Evolutionary conservation across 2,329 filamentous ascomycete genomes (phyloP).

Genomic region (Botrytis pseudocinerea): DNA sequence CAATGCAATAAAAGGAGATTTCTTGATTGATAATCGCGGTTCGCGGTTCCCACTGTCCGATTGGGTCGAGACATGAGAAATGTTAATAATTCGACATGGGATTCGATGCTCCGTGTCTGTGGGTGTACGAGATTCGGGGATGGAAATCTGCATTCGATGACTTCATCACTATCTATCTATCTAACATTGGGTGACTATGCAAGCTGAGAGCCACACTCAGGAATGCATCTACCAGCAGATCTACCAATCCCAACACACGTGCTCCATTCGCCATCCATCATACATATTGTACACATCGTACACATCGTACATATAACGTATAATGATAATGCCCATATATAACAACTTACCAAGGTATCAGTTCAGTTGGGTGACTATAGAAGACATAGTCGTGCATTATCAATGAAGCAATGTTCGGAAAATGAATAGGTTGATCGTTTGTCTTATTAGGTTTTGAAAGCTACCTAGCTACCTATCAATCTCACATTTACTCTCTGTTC

Average conservation of each 20-base stretch:
- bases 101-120: background rate
- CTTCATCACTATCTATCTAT: background rate
- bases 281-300: background rate
- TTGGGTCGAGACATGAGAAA: background rate
- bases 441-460: background rate
- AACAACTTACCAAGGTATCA: background rate
- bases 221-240: background rate
- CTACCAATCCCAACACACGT: background rate
- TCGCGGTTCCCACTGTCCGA: background rate
- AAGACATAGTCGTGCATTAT: background rate
- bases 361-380: background rate
- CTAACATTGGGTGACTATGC: background rate
- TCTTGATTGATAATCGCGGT: constrained; percentile 8
- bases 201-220: background rate
- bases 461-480: background rate
- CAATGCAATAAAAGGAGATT: background rate
- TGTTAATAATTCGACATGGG: background rate
- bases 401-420: background rate
- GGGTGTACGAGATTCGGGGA: background rate
- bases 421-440: background rate
- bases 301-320: background rate
- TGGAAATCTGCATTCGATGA: background rate
- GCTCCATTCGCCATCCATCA: background rate
- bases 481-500: background rate
- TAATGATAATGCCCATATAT: no score